Base-by-base conservation (phyloP, 768 basidiomycete genomes). In the Termitomyces titanicus region DNA sequence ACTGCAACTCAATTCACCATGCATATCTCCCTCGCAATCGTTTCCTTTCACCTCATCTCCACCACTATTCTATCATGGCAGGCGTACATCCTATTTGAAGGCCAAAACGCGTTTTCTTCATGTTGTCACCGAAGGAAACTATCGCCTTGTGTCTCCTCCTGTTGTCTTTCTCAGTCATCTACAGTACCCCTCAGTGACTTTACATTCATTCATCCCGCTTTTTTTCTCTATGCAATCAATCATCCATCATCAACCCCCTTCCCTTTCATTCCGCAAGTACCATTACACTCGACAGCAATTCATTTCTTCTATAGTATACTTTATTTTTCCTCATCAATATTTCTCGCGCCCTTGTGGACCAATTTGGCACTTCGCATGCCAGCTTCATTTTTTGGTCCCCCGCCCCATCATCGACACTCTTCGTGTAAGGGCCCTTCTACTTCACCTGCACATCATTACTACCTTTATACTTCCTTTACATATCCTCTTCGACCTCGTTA, bases 291-390 rank as follows among this genome's bases (percentile, higher is more conserved):
- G 78, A 82, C 79, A 81, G 72, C 75, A 71, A 70, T 66, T 70
- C 71, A 66, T 80, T 81, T 77, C 73, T 73, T 76, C 66, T 83
- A 78, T 77, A 82, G 77, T 83, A 82, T 85, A 85, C 82, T 78
- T 90, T 89, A 89, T 89, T 89, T 39, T 82, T 87, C 85, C 78
- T 88, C 86, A 89, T 84, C 78, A 75, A 73, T 73, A 76, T 70
- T 55, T 57, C 63, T 62, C 66, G 42, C 66, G 59, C 62, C 64
- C 70, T 70, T 72, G 66, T 74, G 70, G 69, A 69, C 66, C 65
- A 64, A 54, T 63, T 64, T 72, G 71, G 63, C 65, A 58, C 59
- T 51, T 63, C 63, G 57, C 63, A 45, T 60, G 57, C 61, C 68
- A 67, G 64, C 61, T 57, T 64, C 62, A 59, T 66, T 66, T 74